Percentiles rank a stretch among this genome's conserved stretches.
Evolutionary conservation across 2,329 filamentous ascomycete genomes (phyloP).

Genomic region (Aspergillus piperis): DNA sequence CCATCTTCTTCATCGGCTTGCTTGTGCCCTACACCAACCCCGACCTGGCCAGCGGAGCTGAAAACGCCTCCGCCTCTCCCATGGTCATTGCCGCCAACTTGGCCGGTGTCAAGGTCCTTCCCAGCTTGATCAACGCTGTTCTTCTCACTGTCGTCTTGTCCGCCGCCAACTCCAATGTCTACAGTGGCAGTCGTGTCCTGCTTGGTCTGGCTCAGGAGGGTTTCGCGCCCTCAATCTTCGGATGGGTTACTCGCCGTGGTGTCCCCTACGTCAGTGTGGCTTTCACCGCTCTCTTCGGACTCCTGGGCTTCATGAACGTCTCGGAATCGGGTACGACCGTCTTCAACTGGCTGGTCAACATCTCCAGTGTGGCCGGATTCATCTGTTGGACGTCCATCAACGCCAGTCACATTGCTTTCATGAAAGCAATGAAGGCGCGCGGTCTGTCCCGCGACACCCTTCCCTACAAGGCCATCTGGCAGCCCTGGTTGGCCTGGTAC

Average conservation of each 20-base stretch:
- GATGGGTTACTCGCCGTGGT: constrained; percentile 41
- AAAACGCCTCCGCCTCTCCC: constrained; percentile 33
- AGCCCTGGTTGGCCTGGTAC: constrained; percentile 65
- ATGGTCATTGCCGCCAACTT: constrained; percentile 45
- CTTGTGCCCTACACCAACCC: constrained; percentile 64
- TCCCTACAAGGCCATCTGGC: constrained; percentile 61
- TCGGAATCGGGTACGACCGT: constrained; percentile 63
- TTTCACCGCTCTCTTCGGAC: constrained; percentile 54
- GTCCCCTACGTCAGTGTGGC: constrained; percentile 45
- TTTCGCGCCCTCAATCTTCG: constrained; percentile 45
- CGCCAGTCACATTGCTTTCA: constrained; percentile 64
- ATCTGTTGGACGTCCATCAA: constrained; percentile 37
- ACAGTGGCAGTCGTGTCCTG: constrained; percentile 62
- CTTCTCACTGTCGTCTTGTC: constrained; percentile 43
- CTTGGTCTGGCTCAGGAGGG: constrained; percentile 60
- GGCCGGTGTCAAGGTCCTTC: constrained; percentile 36
- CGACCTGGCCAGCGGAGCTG: constrained; percentile 44
- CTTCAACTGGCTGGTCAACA: constrained; percentile 46
- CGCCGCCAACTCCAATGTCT: constrained; percentile 42
- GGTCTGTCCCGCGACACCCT: constrained; percentile 59
- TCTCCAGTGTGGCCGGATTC: constrained; percentile 33
- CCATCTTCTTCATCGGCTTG: constrained; percentile 66
- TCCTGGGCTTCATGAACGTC: constrained; percentile 69
- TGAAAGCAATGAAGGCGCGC: constrained; percentile 58
- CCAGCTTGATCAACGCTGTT: constrained; percentile 41